Evolutionary conservation across 164 flowering plant genomes (phyloP).

Genomic region (Berberis thunbergii): DNA sequence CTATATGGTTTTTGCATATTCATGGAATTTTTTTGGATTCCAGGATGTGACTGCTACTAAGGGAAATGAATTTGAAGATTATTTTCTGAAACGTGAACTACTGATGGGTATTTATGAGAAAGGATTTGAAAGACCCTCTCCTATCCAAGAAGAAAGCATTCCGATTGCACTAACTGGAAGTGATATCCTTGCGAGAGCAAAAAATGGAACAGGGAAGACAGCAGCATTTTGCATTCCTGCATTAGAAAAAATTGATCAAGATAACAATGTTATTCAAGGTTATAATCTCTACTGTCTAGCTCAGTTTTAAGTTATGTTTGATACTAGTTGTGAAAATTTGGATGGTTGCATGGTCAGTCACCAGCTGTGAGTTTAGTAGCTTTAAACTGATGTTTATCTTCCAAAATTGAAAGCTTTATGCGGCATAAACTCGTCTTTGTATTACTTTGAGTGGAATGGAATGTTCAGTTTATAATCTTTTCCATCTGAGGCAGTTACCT

Average conservation of each 20-base stretch:
- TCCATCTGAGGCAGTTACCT: too few relatives aligned
- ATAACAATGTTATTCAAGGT: constrained; percentile 96
- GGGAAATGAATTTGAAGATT: constrained; percentile 99
- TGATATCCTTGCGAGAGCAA: constrained; percentile 97
- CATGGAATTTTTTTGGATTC: not conserved
- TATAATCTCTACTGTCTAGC: constrained; percentile 5
- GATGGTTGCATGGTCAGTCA: not conserved
- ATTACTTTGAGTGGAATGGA: too few relatives aligned
- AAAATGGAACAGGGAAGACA: constrained; percentile 98
- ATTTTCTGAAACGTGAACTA: constrained; percentile 88
- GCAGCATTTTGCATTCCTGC: constrained; percentile 99
- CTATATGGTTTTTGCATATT: not conserved
- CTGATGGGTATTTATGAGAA: constrained; percentile 99
- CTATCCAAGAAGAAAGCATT: constrained; percentile 98
- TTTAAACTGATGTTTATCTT: not conserved
- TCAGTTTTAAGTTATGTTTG: not conserved
- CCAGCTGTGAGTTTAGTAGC: not conserved
- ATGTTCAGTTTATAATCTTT: too few relatives aligned
- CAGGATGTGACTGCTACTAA: constrained; percentile 99
- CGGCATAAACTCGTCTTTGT: too few relatives aligned
- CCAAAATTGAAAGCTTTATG: not conserved
- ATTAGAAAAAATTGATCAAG: constrained; percentile 93
- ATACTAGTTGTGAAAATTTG: not conserved
- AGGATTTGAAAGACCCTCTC: constrained; percentile 98
- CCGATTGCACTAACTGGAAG: constrained; percentile 98